phyloP scores from a whole-genome alignment of 768 basidiomycete genomes.

The Royoungia palumana region DNA sequence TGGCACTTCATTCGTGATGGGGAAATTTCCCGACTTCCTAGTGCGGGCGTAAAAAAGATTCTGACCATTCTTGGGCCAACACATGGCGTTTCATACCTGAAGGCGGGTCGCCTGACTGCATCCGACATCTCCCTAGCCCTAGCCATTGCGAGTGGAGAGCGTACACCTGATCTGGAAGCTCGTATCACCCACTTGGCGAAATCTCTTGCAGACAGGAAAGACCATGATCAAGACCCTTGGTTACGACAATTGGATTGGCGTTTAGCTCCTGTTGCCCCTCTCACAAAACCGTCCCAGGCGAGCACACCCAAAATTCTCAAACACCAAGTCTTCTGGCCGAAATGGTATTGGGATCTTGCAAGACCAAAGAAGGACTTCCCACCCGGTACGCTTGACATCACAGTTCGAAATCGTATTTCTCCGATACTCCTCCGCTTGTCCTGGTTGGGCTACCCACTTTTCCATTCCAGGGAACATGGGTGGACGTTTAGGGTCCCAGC shows the following conservation, averaged over 20 bases:
- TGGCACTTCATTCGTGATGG: constrained; percentile 60
- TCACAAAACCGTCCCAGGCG: not conserved
- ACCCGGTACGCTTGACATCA: constrained; percentile 79
- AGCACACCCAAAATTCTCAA: constrained; percentile 25
- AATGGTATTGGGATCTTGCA: constrained; percentile 94
- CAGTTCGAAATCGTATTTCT: constrained; percentile 76
- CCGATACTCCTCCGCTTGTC: constrained; percentile 83
- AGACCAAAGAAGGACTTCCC: constrained; percentile 64
- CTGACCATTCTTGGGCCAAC: constrained; percentile 43
- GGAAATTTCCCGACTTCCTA: constrained; percentile 39
- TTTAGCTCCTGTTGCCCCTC: constrained; percentile 17
- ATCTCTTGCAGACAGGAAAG: constrained; percentile 24
- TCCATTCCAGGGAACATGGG: constrained; percentile 81
- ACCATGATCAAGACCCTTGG: constrained; percentile 47
- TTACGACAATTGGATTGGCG: constrained; percentile 70
- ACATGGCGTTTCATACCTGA: constrained; percentile 46
- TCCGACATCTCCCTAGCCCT: constrained; percentile 43
- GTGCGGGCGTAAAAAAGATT: constrained; percentile 41
- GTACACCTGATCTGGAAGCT: constrained; percentile 30
- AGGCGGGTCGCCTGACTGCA: constrained; percentile 40
- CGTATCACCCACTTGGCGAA: constrained; percentile 43
- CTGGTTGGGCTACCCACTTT: constrained; percentile 85
- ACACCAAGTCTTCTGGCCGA: constrained; percentile 74
- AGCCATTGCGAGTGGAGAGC: constrained; percentile 44
- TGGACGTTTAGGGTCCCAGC: constrained; percentile 84